Percentiles rank a stretch among this genome's conserved stretches.
phyloP scores from a whole-genome alignment of 2,329 filamentous ascomycete species.

The Cucurbitaria berberidis region DNA sequence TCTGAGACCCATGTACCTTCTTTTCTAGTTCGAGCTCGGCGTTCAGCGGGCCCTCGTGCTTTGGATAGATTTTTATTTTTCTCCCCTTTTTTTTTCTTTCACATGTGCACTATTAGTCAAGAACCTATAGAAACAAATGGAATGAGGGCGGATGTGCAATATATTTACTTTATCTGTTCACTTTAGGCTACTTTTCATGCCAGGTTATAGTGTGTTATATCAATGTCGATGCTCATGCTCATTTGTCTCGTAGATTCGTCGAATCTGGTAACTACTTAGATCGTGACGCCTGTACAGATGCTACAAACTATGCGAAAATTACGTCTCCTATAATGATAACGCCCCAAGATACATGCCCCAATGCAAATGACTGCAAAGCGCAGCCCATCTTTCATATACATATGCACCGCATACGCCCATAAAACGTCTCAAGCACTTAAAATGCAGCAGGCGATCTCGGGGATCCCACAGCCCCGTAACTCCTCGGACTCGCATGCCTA shows the following conservation, averaged over 20 bases:
- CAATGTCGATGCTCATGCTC: background rate
- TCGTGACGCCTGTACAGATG: background rate
- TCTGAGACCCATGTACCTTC: conserved; percentile 3
- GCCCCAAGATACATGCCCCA: no score
- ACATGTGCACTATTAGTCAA: background rate
- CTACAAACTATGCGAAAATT: background rate
- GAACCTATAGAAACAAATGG: background rate
- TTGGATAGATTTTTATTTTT: background rate
- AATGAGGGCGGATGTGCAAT: background rate
- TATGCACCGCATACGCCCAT: no score
- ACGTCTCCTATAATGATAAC: no score
- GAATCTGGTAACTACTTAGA: background rate
- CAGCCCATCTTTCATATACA: background rate
- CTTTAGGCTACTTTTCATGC: no score
- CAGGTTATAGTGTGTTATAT: no score
- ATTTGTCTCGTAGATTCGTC: background rate
- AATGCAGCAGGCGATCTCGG: conserved; percentile 13
- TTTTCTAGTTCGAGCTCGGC: conserved; percentile 16
- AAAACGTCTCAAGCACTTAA: background rate
- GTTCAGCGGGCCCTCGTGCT: conserved; percentile 4
- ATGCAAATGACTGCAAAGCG: background rate
- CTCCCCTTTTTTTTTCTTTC: background rate
- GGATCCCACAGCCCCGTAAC: conserved; percentile 36
- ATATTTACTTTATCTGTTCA: no score
- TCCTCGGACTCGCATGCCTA: conserved; percentile 43